phyloP scores from a whole-genome alignment of 768 basidiomycete genomes.

The Tylopilus balloui region DNA sequence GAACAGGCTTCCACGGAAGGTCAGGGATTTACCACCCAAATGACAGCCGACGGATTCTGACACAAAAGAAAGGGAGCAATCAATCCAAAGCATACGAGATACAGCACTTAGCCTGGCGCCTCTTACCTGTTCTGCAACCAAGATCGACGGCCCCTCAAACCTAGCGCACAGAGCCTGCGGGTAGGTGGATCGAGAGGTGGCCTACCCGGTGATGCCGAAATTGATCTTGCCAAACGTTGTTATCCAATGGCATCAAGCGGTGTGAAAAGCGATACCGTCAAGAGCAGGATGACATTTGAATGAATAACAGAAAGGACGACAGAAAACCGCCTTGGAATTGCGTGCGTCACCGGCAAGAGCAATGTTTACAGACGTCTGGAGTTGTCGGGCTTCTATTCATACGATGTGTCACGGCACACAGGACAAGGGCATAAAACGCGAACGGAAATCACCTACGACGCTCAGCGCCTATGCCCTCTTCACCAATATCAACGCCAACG shows the following conservation, averaged over 20 bases:
- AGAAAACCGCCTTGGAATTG: no score
- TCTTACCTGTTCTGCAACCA: constrained; percentile 76
- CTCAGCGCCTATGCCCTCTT: constrained; percentile 5
- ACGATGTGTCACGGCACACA: no score
- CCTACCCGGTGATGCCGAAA: constrained; percentile 60
- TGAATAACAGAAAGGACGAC: no score
- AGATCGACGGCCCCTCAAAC: constrained; percentile 66
- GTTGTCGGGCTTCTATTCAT: no score
- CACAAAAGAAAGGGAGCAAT: not conserved
- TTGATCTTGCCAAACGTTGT: constrained; percentile 65
- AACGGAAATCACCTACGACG: no score
- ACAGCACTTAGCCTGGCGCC: not conserved
- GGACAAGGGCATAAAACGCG: no score
- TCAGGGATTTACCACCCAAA: not conserved
- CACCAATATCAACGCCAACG: constrained; percentile 33
- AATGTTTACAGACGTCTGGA: no score
- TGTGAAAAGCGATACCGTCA: no score
- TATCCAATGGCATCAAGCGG: constrained; percentile 31
- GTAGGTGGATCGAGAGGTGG: constrained; percentile 66
- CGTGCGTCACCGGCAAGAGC: no score
- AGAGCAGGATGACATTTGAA: no score
- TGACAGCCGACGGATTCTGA: not conserved
- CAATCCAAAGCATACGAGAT: no score
- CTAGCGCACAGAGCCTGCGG: constrained; percentile 54
- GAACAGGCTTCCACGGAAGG: not conserved